Evolutionary conservation across 768 basidiomycete genomes (phyloP), one percentile per base, ranked within the genome.

Genomic region (Artomyces pyxidatus): DNA sequence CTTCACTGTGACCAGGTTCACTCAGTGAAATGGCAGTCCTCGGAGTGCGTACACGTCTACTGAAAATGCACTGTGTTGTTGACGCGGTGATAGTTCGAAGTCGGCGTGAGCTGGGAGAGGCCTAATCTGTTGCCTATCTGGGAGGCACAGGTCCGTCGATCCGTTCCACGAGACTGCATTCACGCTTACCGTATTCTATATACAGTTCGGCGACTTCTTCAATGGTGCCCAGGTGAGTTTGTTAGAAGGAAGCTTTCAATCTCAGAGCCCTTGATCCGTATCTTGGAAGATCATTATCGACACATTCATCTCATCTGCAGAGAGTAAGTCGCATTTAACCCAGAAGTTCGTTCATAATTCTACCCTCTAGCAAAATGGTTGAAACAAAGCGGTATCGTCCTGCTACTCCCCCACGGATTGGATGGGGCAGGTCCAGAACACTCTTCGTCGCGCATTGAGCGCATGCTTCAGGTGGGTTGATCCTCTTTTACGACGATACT

Each of bases 351-450:
- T 25, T 39, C 42, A 48, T 40, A 38, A 46, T 25, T 35, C 27
- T 41, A 52, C 32, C 16, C 27, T 51, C 30, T 54, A 91, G 89
- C 91, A 3, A 96, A 96, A 70, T 96, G 93, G 93, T 66, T 89
- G 41, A 88, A 83, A 62, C 92, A 95, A 67, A 93, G 89, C 56
- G 92, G 86, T 0, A 75, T 96, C 19, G 83, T 90, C 4, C 67
- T 96, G 49, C 76, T 91, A 40, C 72, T 96, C 0, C 92, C 92
- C 22, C 92, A 96, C 52, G 92, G 93, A 14, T 71, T 90, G 14
- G 91, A 96, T 57, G 92, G 92, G 25, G 91, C 92, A 14, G 92
- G 93, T 2, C 92, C 92, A 0, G 92, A 96, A 62, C 92, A 96
- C 61, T 95, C 91, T 0, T 91, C 88, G 0, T 85, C 81, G 42